Conservation (phyloP, 192 early-diverging fungal genomes). For the Coemansia sp. region DNA sequence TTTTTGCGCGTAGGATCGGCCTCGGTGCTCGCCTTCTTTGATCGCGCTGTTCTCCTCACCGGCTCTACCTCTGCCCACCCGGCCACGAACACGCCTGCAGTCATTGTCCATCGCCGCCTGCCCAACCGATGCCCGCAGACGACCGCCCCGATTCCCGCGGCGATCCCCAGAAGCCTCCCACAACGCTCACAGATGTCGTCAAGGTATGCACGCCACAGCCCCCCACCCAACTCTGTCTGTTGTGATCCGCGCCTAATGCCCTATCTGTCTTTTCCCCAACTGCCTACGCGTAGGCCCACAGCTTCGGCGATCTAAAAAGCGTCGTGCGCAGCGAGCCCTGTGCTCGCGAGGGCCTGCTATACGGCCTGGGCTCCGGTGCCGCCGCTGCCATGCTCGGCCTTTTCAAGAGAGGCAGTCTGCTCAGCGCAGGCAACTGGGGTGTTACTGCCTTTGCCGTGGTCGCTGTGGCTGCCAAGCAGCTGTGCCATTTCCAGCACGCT, state of each 20-base stretch:
- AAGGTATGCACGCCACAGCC: conserved; percentile 20
- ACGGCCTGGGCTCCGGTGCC: conserved; percentile 33
- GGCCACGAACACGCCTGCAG: background rate
- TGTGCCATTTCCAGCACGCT: conserved; percentile 43
- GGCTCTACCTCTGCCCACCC: background rate
- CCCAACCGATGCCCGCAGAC: conserved; percentile 4
- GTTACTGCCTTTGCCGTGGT: conserved; percentile 28
- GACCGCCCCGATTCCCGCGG: conserved; percentile 19
- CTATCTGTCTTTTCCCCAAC: background rate
- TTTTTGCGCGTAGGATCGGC: background rate
- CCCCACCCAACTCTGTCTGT: background rate
- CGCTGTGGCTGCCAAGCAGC: conserved; percentile 28
- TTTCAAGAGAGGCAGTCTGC: conserved; percentile 25
- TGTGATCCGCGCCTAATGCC: conserved; percentile 9
- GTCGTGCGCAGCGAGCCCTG: conserved; percentile 32
- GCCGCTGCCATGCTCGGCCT: conserved; percentile 36
- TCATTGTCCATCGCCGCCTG: background rate
- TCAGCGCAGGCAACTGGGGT: conserved; percentile 49
- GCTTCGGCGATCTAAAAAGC: conserved; percentile 17
- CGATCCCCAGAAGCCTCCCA: conserved; percentile 21
- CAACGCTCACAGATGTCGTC: conserved; percentile 23
- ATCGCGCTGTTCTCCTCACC: background rate
- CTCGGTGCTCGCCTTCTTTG: background rate
- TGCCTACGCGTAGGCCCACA: conserved; percentile 40
- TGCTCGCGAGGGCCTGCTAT: conserved; percentile 50